These are phyloP conservation scores for Yamadazyma blattariae DNA, from an alignment of 1,139 yeast genomes.

Conservation along the genomic window DNA sequence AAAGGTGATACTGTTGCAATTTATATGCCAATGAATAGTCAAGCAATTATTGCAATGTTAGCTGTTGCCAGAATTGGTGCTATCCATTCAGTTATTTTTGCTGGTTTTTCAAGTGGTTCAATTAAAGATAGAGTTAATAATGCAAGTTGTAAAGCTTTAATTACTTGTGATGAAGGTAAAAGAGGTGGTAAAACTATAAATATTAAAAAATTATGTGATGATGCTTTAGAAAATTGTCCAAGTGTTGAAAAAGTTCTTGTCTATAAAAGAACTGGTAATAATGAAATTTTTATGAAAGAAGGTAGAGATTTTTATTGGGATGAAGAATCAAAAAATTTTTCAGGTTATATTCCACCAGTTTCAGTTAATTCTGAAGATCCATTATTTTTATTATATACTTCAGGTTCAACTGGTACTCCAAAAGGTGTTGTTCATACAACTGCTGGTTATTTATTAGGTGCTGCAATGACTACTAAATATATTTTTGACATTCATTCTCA, in stretches of 20 bases:
- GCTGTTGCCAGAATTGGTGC: slow-evolving; percentile 97
- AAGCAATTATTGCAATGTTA: slow-evolving; percentile 89
- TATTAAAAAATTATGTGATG: slow-evolving; percentile 93
- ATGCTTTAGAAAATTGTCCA: slow-evolving; percentile 79
- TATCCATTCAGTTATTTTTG: slow-evolving; percentile 92
- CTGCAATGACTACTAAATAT: slow-evolving; percentile 90
- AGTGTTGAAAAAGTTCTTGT: slow-evolving; percentile 81
- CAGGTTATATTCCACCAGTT: slow-evolving; percentile 84
- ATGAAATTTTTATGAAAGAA: slow-evolving; percentile 59
- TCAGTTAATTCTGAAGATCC: slow-evolving; percentile 93
- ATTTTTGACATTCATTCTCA: slow-evolving; percentile 88
- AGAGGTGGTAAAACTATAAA: slow-evolving; percentile 94
- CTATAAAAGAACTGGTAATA: slow-evolving; percentile 79
- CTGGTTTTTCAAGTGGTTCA: slow-evolving; percentile 95
- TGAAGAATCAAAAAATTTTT: slow-evolving; percentile 74
- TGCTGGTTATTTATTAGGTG: slow-evolving; percentile 92
- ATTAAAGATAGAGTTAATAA: slow-evolving; percentile 87
- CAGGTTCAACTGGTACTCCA: slow-evolving; percentile 98
- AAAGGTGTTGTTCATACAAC: slow-evolving; percentile 97
- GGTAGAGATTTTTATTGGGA: slow-evolving; percentile 97
- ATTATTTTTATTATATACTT: slow-evolving; percentile 86
- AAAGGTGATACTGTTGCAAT: slow-evolving; percentile 97
- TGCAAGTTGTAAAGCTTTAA: slow-evolving; percentile 83
- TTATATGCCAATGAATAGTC: slow-evolving; percentile 96
- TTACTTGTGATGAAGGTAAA: slow-evolving; percentile 94